Base-by-base conservation (phyloP, 306 rosid genomes). In the Prunus mume region DNA sequence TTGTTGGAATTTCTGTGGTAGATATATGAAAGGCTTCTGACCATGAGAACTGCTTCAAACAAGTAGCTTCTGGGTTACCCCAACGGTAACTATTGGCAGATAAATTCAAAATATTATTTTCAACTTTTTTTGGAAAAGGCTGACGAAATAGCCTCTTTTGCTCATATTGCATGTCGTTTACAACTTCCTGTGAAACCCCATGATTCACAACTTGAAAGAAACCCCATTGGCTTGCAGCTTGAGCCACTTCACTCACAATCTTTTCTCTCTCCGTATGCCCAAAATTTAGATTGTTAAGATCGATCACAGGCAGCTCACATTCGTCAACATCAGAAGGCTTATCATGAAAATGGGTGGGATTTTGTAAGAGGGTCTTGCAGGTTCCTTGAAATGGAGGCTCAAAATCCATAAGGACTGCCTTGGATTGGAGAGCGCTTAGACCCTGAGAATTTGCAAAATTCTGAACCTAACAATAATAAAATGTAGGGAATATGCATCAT, bases 151-250 rank as follows among this genome's bases (percentile, higher is more conserved):
- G 62, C 75, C 76, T 67, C 81, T 22, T 79, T 73, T 85, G 86
- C 80, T 89, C 91, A 46, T 32, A 25, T 74, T 57, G 27, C 76
- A 93, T 55, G 52, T 45, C 83, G 55, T 79, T 75, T 19, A 89
- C 79, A 32, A 68, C 43, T 51, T 85, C 80, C 56, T 81, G 80
- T 9, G 89, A 45, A 75, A 90, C 47, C 41, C 96, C 95, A 76
- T 93, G 98, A 72, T 90, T 90, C 28, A 86, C 76, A 63, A 90
- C 81, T 74, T 89, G 94, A 64, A 93, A 93, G 70, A 93, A 85
- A 46, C 98, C 98, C 94, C 93, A 89, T 9, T 68, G 70, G 15
- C 49, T 83, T 2, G 94, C 89, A 0, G 96, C 98, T 69, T 72
- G 79, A 22, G 20, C 86, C 22, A 93, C 91, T 60, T 90, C 84